These are phyloP conservation scores for Phascolomyces articulosus DNA, from an alignment of 371 early-diverging fungal species.

Conservation along the genomic window DNA sequence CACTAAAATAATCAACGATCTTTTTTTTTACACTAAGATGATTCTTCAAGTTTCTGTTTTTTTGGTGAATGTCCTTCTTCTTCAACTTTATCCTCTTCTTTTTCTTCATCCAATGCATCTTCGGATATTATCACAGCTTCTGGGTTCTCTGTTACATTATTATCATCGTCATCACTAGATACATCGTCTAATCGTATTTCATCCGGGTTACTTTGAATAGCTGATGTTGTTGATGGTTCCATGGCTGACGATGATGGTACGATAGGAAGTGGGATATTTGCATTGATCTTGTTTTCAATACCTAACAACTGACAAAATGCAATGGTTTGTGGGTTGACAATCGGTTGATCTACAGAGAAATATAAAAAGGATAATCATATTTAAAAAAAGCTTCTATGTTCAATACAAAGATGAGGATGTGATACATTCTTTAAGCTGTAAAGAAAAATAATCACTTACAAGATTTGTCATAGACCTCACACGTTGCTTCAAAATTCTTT, in stretches of 20 bases:
- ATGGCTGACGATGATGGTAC: neutral
- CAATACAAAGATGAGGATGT: conserved; percentile 15
- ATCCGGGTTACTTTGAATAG: neutral
- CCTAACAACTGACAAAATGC: conserved; percentile 62
- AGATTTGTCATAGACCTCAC: neutral
- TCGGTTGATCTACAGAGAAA: conserved; percentile 49
- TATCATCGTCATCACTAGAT: neutral
- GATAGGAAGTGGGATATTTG: neutral
- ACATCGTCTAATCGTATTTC: too few relatives aligned
- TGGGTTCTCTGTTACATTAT: neutral
- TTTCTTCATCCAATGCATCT: neutral
- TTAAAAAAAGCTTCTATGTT: too few relatives aligned
- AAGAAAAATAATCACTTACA: neutral
- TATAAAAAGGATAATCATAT: too few relatives aligned
- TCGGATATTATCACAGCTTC: neutral
- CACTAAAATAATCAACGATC: too few relatives aligned
- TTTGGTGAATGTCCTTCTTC: neutral
- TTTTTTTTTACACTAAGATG: too few relatives aligned
- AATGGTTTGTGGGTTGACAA: conserved; percentile 73
- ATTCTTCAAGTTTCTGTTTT: neutral
- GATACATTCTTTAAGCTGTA: too few relatives aligned
- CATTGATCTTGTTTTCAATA: conserved; percentile 61
- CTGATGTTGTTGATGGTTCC: neutral
- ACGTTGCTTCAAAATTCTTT: conserved; percentile 60
- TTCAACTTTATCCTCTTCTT: neutral